Conservation (phyloP, 1,284 basidiomycete genomes). For the Moesziomyces parantarcticus region DNA sequence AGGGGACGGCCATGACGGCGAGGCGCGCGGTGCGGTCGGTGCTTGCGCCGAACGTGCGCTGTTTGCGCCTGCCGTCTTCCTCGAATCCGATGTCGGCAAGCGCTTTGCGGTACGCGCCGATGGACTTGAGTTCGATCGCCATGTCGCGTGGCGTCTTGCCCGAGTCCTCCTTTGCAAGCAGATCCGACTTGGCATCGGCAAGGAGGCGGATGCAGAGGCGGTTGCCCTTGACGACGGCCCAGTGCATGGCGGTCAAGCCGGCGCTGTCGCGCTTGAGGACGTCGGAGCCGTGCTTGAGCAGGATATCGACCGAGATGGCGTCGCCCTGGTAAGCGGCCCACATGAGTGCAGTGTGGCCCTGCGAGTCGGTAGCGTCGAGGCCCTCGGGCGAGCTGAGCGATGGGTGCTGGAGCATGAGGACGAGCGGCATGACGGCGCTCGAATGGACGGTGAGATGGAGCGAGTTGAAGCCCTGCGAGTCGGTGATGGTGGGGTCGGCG, state of each 20-base stretch:
- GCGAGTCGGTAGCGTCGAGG: constrained; percentile 73
- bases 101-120: constrained; percentile 86
- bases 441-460: constrained; percentile 95
- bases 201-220: constrained; percentile 83
- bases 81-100: constrained; percentile 78
- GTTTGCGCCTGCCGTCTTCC: constrained; percentile 71
- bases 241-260: constrained; percentile 91
- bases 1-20: constrained; percentile 83
- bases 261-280: constrained; percentile 80
- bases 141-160: constrained; percentile 92
- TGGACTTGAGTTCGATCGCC: constrained; percentile 84
- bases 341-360: constrained; percentile 95
- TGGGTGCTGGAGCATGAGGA: constrained; percentile 85
- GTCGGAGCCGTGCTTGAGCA: constrained; percentile 88
- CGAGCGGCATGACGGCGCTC: constrained; percentile 88
- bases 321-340: constrained; percentile 99
- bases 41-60: constrained; percentile 70
- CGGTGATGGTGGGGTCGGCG: constrained; percentile 89
- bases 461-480: constrained; percentile 96
- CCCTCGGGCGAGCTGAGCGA: constrained; percentile 69
- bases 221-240: constrained; percentile 98
- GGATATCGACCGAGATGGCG: constrained; percentile 88
- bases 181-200: constrained; percentile 84
- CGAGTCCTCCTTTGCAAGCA: constrained; percentile 82
- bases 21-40: constrained; percentile 83